Evolutionary conservation across 202 grass and related monocot genomes (phyloP), one percentile per base, ranked within the genome.

Genomic region (Saccharum hybrid): DNA sequence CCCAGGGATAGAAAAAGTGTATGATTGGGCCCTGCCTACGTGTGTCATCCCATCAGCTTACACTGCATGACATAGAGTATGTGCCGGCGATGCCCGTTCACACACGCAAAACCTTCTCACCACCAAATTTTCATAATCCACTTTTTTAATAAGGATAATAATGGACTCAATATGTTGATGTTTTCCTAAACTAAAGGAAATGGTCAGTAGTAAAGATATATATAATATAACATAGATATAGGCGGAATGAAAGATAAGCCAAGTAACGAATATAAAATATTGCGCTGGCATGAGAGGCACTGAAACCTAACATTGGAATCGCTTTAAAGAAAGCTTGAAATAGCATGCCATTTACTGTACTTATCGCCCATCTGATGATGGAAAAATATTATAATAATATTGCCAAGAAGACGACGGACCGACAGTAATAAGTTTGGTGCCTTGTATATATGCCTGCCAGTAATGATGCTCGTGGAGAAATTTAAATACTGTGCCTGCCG

Each of bases 291-390:
- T 68, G 84, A 81, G 12, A 75, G 48, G 63, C 34, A 88, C 74
- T 38, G 9, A 16, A 46, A 88, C 38, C 57, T 60, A 74, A 74
- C 68, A 60, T 4, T 60, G 80, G 38, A 75, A 81, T 74, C 63
- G 3, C 36, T 83, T n/a, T 34, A 23, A 66, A 66, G 1, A 43
- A 49, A 28, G 77, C 34, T 15, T 16, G 30, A 70, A 87, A 78
- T 64, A 45, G 34, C 10, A 36, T n/a, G 69, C 38, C 74, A 28
- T 66, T 72, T 22, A 41, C 52, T 43, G 42, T 51, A 4, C 30
- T 48, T 51, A 63, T 43, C 70, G 26, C 46, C 69, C 18, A 18
- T 43, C 81, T 8, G 63, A 69, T 54, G 19, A n/a, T n/a, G n/a
- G n/a, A n/a, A n/a, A n/a, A n/a, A n/a, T n/a, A n/a, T n/a, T n/a